A percentile compares a stretch with the other conserved stretches of the same genome.
Conservation (phyloP, 148 eudicot genomes). For the Beta vulgaris region DNA sequence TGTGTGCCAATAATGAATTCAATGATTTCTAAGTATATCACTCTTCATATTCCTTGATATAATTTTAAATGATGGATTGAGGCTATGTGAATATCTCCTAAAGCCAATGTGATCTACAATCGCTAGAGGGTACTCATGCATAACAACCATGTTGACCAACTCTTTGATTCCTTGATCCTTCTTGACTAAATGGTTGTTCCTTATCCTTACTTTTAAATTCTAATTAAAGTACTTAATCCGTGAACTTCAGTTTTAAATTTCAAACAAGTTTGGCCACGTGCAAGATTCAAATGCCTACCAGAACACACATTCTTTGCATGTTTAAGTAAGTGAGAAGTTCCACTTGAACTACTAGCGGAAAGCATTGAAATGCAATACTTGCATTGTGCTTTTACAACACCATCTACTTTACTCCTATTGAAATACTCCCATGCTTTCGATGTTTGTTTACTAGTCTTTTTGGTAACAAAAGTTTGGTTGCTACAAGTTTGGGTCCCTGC, state of each 20-base stretch:
- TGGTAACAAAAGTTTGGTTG: no score
- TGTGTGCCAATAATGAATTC: neutral
- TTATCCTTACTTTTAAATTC: slow-evolving; percentile 1
- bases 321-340: neutral
- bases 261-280: neutral
- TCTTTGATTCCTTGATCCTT: neutral
- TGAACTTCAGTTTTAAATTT: neutral
- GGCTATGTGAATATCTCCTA: neutral
- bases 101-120: neutral
- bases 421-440: neutral
- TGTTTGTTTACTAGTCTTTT: neutral
- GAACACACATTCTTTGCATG: neutral
- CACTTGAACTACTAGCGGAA: neutral
- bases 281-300: neutral
- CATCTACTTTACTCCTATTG: neutral
- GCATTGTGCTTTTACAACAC: neutral
- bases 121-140: slow-evolving; percentile 6
- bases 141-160: neutral
- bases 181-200: neutral
- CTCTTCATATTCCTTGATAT: neutral
- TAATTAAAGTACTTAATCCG: neutral
- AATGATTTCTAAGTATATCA: neutral
- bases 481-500: no score
- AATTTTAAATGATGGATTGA: neutral
- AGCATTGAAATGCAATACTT: neutral